Evolutionary conservation across 208 protist species (phyloP), one percentile per base, ranked within the genome.

Genomic region (Angomonas deanei): DNA sequence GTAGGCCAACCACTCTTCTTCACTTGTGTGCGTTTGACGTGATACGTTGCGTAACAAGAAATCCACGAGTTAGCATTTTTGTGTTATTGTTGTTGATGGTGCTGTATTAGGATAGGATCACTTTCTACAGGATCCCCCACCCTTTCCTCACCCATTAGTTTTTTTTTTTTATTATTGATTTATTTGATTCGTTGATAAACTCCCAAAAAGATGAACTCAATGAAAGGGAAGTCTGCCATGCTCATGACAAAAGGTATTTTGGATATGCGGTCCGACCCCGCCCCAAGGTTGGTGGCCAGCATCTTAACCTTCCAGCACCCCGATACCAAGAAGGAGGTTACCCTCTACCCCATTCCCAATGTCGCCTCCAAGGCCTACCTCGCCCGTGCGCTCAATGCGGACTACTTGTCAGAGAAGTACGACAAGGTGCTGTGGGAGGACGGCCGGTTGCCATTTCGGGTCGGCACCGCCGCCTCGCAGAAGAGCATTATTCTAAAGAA

Each of bases 401-500:
- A 72, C 1, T 5, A 48, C 28, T 70, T 94, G 19, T 65, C 50
- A 38, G 11, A 13, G 19, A 36, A 75, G 46, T 91, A 77, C 52
- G 88, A 94, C 61, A 79, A 72, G 36, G 68, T 94, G 57, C 75
- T 94, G 19, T 91, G 82, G 78, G 88, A 94, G 52, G 88, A 94
- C 70, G 88, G 84, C 19, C 72, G 82, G 26, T 72, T 94, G 33
- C 88, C 88, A 11, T 89, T 92, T 39, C 60, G 76, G 61, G 70
- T 66, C 0, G 85, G 83, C 24, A 76, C 80, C 0, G 58, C 54
- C 36, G 47, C 66, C 13, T 82, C 76, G 1, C n/a, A 19, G 11
- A 62, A 69, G 19, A 82, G 89, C 69, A 42, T 66, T 15, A 0
- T 86, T 17, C 54, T 85, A 32, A 78, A 75, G 47, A 61, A 63